phyloP scores from a whole-genome alignment of 129 eudicot species.

The Helianthus annuus region DNA sequence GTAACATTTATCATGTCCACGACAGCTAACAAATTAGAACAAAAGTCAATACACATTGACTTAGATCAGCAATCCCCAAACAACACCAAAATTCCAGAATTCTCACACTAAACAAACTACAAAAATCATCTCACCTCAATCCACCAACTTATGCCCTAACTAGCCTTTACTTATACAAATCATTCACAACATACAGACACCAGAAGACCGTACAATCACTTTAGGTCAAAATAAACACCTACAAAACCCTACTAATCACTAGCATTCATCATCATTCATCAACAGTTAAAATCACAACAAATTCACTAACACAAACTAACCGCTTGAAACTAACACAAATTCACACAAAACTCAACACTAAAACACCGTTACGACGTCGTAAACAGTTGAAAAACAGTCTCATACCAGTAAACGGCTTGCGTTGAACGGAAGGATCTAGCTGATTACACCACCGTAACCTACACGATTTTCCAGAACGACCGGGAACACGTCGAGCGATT shows the following conservation, averaged over 20 bases:
- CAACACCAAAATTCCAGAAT: conserved; percentile 2
- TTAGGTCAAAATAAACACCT: neutral
- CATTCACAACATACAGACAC: neutral
- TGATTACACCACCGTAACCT: conserved; percentile 89
- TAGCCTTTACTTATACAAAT: neutral
- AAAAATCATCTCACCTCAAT: conserved; percentile 6
- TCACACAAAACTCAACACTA: neutral
- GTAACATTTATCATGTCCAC: neutral
- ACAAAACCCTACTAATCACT: conserved; percentile 25
- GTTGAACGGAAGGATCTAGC: conserved; percentile 67
- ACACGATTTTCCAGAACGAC: conserved; percentile 80
- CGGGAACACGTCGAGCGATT: conserved; percentile 71
- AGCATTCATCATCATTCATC: conserved; percentile 15
- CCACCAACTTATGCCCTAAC: conserved; percentile 16
- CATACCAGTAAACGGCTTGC: conserved; percentile 79
- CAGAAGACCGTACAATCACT: neutral
- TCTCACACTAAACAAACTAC: neutral
- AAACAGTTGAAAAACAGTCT: neutral
- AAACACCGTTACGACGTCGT: neutral
- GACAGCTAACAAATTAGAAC: neutral
- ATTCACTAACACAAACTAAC: conserved; percentile 4
- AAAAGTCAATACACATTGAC: conserved; percentile 11
- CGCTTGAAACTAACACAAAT: conserved; percentile 5
- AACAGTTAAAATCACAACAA: neutral
- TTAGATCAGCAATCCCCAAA: conserved; percentile 21